Conservation (phyloP, 345 rosid species). For the Jatropha curcas region DNA sequence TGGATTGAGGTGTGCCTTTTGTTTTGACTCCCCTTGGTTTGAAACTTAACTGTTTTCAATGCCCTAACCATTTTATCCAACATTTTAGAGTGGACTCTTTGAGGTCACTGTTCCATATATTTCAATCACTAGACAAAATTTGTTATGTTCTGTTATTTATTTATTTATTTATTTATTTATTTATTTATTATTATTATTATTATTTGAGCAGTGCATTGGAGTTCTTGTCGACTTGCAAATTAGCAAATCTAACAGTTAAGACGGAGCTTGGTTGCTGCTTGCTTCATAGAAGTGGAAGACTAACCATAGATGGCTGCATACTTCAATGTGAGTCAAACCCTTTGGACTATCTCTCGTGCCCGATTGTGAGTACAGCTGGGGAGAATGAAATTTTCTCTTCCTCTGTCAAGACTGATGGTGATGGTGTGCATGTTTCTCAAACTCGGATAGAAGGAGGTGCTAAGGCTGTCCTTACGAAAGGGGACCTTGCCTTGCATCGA, state of each 20-base stretch:
- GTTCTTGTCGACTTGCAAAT: constrained; percentile 77
- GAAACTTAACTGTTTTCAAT: background rate
- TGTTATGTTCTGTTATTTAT: constrained; percentile 13
- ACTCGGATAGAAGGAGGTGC: constrained; percentile 95
- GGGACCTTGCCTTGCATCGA: constrained; percentile 74
- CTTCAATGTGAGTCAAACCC: constrained; percentile 86
- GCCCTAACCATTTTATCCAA: background rate
- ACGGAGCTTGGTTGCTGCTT: constrained; percentile 96
- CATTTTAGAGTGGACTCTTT: constrained; percentile 17
- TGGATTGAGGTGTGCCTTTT: background rate
- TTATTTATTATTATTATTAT: background rate
- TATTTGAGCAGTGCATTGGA: constrained; percentile 76
- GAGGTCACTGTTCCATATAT: background rate
- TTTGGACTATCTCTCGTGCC: constrained; percentile 83
- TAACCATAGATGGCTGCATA: constrained; percentile 84
- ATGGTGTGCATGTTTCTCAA: constrained; percentile 63
- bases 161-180: too few species aligned
- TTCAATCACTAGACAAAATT: constrained; percentile 10
- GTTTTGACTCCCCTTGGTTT: background rate
- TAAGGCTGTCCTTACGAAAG: constrained; percentile 75
- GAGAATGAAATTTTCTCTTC: constrained; percentile 33
- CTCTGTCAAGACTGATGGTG: constrained; percentile 35
- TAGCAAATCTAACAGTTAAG: constrained; percentile 76
- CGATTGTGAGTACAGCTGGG: constrained; percentile 78
- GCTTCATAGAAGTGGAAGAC: constrained; percentile 87